Evolutionary conservation across 116 monocot species (phyloP), one percentile per base, ranked within the genome.

Genomic region (Cymodocea nodosa): DNA sequence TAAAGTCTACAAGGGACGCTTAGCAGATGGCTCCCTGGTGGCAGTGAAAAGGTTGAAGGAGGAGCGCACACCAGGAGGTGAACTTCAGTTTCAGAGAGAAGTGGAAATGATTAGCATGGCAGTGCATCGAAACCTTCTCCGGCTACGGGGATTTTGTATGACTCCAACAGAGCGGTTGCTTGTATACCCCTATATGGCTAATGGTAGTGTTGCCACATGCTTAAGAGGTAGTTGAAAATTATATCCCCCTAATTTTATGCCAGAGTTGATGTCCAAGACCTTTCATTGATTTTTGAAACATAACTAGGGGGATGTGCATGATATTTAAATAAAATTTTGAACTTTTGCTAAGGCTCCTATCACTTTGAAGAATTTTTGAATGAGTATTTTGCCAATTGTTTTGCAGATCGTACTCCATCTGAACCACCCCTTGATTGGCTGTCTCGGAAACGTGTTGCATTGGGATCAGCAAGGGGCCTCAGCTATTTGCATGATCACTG

Each of bases 61-160:
- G 75, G 88, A 92, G 67, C 68, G 87, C 23, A 92, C 85, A 2
- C 82, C 84, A 14, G 92, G 87, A 20, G 92, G 92, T 16, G 88
- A 92, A 56, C 79, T 90, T 48, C 90, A 90, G 52, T 90, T 90
- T 70, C 90, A 90, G 56, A 90, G 83, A 23, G 90, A 91, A 80
- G 84, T 91, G 19, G 86, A 91, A 62, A 91, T 91, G 87, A 86
- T 86, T 40, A 91, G 86, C 62, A 84, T 91, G 90, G 86, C 90
- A 51, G 87, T 91, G 15, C 90, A 91, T 51, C 77, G 90, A 25
- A 91, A 91, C 66, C 73, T 91, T 17, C 79, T 91, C 39, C 81
- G 86, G 15, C 77, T 93, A 25, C 73, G 86, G 71, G 93, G 93
- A 15, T 93, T 89, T 73, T 93, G 93, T 63, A 86, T 89, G 86